Conservation (phyloP, 257 asterid species). For the Capsicum baccatum region DNA sequence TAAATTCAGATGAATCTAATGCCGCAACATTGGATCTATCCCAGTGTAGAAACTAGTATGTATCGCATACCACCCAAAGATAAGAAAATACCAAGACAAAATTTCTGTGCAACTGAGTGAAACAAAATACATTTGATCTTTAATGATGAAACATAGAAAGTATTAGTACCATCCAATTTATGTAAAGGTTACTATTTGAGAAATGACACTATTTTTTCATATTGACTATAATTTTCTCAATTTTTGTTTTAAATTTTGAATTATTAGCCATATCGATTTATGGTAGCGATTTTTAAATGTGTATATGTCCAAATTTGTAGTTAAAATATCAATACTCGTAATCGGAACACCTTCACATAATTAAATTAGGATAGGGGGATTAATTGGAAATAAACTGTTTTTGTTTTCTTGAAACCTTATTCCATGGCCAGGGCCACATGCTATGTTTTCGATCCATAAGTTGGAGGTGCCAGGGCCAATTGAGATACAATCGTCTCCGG, state of each 20-base stretch:
- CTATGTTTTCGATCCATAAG: constrained; percentile 25
- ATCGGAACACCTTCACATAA: not conserved
- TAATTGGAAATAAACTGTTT: not conserved
- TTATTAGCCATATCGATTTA: no score
- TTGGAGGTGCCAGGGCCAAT: constrained; percentile 24
- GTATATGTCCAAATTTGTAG: not conserved
- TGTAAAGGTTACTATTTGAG: not conserved
- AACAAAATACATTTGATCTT: not conserved
- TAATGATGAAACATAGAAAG: not conserved
- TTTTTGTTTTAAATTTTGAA: not conserved
- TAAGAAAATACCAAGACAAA: not conserved
- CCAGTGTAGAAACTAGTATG: not conserved
- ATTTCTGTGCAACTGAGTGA: not conserved
- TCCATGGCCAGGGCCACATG: constrained; percentile 26
- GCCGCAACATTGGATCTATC: not conserved
- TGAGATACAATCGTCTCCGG: constrained; percentile 25
- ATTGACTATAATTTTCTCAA: not conserved
- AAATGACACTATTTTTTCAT: no score
- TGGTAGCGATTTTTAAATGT: no score
- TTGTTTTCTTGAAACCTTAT: constrained; percentile 14
- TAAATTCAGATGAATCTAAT: no score
- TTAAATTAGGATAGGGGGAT: not conserved
- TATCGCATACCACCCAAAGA: not conserved
- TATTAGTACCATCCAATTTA: not conserved
- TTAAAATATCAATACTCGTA: no score